These are phyloP conservation scores for Lentinula lateritia DNA, from an alignment of 768 basidiomycete species.

Conservation along the genomic window DNA sequence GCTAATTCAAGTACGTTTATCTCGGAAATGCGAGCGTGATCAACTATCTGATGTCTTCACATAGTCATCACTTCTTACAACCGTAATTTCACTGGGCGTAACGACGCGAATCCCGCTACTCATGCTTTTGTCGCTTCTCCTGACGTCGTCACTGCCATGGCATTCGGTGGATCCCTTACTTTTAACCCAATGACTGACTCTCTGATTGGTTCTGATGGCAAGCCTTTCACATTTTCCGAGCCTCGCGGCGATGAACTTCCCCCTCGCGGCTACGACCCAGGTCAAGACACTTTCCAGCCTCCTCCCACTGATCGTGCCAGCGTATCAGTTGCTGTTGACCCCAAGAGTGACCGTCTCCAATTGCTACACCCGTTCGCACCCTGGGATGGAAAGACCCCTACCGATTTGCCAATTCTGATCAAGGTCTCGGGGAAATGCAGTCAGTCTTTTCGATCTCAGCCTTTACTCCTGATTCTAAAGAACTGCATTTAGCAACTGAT, in stretches of 20 bases:
- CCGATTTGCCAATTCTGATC: constrained; percentile 89
- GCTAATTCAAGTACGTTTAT: constrained; percentile 83
- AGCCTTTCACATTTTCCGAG: constrained; percentile 94
- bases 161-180: constrained; percentile 87
- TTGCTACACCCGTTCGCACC: constrained; percentile 76
- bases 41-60: too few species aligned
- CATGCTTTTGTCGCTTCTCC: constrained; percentile 95
- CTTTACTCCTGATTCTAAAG: background rate
- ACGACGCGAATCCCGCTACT: constrained; percentile 98
- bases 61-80: constrained; percentile 98
- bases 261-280: constrained; percentile 92
- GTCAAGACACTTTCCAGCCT: constrained; percentile 94
- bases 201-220: constrained; percentile 86
- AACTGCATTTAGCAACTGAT: constrained; percentile 58
- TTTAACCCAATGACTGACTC: constrained; percentile 97
- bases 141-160: constrained; percentile 94
- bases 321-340: constrained; percentile 83
- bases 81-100: constrained; percentile 99
- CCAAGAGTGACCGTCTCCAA: constrained; percentile 75
- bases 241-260: constrained; percentile 92
- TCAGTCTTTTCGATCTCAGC: constrained; percentile 31
- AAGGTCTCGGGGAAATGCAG: constrained; percentile 99
- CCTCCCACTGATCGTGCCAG: constrained; percentile 81
- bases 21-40: background rate
- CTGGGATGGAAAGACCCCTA: constrained; percentile 92